Conservation (phyloP, 768 basidiomycete genomes). For the Omphalotus guepiniiformis region DNA sequence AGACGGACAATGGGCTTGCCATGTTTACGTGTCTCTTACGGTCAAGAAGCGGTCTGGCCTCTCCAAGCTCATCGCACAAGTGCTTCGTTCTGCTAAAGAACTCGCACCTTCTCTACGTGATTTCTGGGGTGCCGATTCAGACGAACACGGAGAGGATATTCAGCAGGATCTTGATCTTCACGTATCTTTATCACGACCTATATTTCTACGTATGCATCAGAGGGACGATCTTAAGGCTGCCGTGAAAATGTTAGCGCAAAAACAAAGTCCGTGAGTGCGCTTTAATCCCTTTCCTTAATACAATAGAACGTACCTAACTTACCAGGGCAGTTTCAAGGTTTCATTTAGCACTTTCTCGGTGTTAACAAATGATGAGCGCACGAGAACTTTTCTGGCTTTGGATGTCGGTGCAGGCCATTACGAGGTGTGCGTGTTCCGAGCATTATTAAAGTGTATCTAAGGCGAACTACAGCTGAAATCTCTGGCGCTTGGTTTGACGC, state of each 20-base stretch:
- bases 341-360: slow-evolving; percentile 73
- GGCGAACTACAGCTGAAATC: slow-evolving; percentile 45
- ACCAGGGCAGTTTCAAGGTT: slow-evolving; percentile 51
- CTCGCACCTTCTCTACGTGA: slow-evolving; percentile 45
- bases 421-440: slow-evolving; percentile 46
- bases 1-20: slow-evolving; percentile 80
- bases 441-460: neutral
- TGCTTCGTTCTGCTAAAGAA: slow-evolving; percentile 38
- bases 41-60: slow-evolving; percentile 41
- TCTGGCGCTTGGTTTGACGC: slow-evolving; percentile 53
- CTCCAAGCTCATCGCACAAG: slow-evolving; percentile 40
- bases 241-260: slow-evolving; percentile 48
- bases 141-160: slow-evolving; percentile 14
- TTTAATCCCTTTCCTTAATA: slow-evolving; percentile 4
- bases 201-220: slow-evolving; percentile 78
- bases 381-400: slow-evolving; percentile 74
- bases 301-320: neutral
- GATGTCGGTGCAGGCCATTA: slow-evolving; percentile 82
- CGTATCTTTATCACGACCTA: slow-evolving; percentile 80
- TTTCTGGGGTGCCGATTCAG: slow-evolving; percentile 27
- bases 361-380: slow-evolving; percentile 75
- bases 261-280: slow-evolving; percentile 40
- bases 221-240: slow-evolving; percentile 64
- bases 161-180: slow-evolving; percentile 59
- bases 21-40: slow-evolving; percentile 69